Conservation (phyloP, 2,329 filamentous ascomycete genomes). For the Parastagonospora nodorum region DNA sequence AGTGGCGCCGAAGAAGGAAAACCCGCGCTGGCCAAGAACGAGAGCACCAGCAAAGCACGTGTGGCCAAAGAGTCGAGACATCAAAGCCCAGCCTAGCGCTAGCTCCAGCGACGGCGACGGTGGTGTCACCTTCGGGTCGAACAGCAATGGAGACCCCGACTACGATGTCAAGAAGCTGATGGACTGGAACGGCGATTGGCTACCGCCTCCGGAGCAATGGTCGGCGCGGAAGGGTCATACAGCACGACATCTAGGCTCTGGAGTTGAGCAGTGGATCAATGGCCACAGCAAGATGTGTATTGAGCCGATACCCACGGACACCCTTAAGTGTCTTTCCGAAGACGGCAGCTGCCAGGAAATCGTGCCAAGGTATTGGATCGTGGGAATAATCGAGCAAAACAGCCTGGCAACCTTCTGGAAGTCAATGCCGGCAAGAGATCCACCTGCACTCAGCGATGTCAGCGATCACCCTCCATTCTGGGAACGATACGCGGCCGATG, state of each 20-base stretch:
- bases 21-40: slow-evolving; percentile 17
- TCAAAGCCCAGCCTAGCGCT: slow-evolving; percentile 21
- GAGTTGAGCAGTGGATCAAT: slow-evolving; percentile 41
- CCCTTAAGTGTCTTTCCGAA: slow-evolving; percentile 3
- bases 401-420: slow-evolving; percentile 35
- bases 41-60: slow-evolving; percentile 9
- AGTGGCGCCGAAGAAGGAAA: slow-evolving; percentile 10
- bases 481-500: slow-evolving; percentile 29
- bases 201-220: slow-evolving; percentile 56
- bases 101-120: slow-evolving; percentile 24
- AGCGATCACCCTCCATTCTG: slow-evolving; percentile 36
- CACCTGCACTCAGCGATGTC: slow-evolving; percentile 27
- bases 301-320: slow-evolving; percentile 8
- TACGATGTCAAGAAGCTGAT: slow-evolving; percentile 45
- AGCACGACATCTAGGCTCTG: slow-evolving; percentile 38
- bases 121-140: slow-evolving; percentile 25
- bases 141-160: slow-evolving; percentile 38
- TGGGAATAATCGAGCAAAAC: slow-evolving; percentile 26
- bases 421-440: slow-evolving; percentile 20
- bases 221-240: slow-evolving; percentile 39
- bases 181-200: slow-evolving; percentile 54
- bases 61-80: slow-evolving; percentile 38
- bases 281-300: slow-evolving; percentile 13
- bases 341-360: slow-evolving; percentile 25
- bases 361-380: slow-evolving; percentile 38